phyloP scores from a whole-genome alignment of 2,329 filamentous ascomycete species.

The Cercospora sesami region DNA sequence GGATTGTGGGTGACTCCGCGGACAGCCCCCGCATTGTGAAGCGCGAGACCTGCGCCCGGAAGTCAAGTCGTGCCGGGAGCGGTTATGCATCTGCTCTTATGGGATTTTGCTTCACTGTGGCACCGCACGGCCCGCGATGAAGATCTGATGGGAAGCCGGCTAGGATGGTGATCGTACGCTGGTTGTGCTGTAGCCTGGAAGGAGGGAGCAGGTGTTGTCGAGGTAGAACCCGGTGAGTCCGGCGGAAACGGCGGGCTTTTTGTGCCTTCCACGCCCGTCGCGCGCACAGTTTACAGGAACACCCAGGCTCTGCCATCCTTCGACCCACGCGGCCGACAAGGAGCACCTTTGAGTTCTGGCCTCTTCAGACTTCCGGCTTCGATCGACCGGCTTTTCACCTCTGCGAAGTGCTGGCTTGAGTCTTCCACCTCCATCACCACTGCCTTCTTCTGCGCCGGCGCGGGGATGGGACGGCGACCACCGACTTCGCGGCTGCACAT shows the following conservation, averaged over 20 bases:
- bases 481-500: neutral
- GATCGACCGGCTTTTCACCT: neutral
- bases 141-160: neutral
- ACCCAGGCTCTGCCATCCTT: neutral
- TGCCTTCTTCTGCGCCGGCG: neutral
- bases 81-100: neutral
- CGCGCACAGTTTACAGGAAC: neutral
- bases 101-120: neutral
- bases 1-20: neutral
- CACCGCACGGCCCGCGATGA: neutral
- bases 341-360: neutral
- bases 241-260: neutral
- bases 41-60: neutral
- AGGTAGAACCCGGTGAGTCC: neutral
- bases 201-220: neutral
- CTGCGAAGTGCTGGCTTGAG: neutral
- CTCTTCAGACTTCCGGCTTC: neutral
- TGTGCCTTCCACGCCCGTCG: neutral
- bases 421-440: neutral
- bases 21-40: neutral
- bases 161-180: neutral
- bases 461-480: constrained; percentile 2
- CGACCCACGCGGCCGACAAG: neutral
- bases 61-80: neutral
- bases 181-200: neutral